A percentile compares a stretch with the other conserved stretches of the same genome.
Evolutionary conservation across 352 stramenopile species (phyloP).

Genomic region (Globisporangium rhizosaccharum): DNA sequence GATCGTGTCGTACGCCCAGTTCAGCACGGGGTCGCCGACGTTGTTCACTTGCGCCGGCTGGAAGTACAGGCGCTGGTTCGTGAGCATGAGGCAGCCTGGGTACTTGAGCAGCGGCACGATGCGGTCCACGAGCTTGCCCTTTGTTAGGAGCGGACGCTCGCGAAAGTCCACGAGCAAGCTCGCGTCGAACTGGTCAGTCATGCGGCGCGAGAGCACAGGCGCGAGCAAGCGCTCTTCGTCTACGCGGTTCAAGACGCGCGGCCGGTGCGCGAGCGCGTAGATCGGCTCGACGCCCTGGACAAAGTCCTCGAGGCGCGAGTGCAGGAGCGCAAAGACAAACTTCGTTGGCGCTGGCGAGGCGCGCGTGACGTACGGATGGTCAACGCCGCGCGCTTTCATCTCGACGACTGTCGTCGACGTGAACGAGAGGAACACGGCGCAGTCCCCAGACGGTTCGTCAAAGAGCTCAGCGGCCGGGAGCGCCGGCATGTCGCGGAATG

Average conservation of each 20-base stretch:
- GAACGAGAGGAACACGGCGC: conserved; percentile 1
- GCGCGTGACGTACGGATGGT: conserved; percentile 62
- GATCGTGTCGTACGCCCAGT: conserved; percentile 77
- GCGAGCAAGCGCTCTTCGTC: conserved; percentile 78
- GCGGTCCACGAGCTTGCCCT: conserved; percentile 77
- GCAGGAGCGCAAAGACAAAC: conserved; percentile 78
- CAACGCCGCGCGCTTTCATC: conserved; percentile 85
- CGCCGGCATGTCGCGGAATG: conserved; percentile 78
- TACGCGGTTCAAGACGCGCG: conserved; percentile 77
- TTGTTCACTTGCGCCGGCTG: conserved; percentile 91
- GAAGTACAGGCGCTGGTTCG: conserved; percentile 83
- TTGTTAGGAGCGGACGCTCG: conserved; percentile 69
- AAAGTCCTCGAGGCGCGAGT: conserved; percentile 83
- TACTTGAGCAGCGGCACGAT: conserved; percentile 90
- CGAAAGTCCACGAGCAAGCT: conserved; percentile 88
- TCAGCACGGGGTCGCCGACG: conserved; percentile 79
- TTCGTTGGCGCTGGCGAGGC: conserved; percentile 49
- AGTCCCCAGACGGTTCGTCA: conserved; percentile 2
- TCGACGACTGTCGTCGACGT: conserved; percentile 41
- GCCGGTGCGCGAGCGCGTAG: conserved; percentile 57
- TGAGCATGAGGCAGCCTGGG: conserved; percentile 89
- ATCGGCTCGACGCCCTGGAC: conserved; percentile 61
- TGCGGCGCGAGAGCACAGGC: conserved; percentile 60
- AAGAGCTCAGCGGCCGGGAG: conserved; percentile 56
- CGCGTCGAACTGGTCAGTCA: conserved; percentile 85